Conservation (phyloP, 495 filamentous ascomycete species). For the Peziza echinospora region DNA sequence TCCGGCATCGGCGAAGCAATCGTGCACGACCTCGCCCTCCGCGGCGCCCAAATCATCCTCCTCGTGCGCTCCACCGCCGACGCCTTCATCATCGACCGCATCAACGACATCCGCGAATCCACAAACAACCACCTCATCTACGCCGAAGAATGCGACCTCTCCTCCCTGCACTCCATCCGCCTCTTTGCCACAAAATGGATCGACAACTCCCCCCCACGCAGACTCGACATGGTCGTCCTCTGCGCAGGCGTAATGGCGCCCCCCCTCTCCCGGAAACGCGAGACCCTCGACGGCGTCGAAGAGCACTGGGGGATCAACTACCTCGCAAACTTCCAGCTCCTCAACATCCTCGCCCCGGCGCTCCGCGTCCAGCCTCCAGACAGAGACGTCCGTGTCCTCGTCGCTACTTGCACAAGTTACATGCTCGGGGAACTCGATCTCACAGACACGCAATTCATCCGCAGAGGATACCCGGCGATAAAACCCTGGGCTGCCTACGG, state of each 20-base stretch:
- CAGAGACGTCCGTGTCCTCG: slow-evolving; percentile 70
- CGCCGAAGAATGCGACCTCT: slow-evolving; percentile 80
- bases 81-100: slow-evolving; percentile 74
- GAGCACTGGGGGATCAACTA: slow-evolving; percentile 87
- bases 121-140: slow-evolving; percentile 83
- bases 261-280: slow-evolving; percentile 27
- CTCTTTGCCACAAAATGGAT: slow-evolving; percentile 97
- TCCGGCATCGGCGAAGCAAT: slow-evolving; percentile 73
- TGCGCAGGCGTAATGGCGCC: slow-evolving; percentile 60
- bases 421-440: slow-evolving; percentile 26
- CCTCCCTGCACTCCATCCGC: slow-evolving; percentile 67
- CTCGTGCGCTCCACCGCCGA: slow-evolving; percentile 67
- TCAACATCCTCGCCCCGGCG: slow-evolving; percentile 73
- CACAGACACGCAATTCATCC: slow-evolving; percentile 18
- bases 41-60: slow-evolving; percentile 79
- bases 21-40: slow-evolving; percentile 47
- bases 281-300: slow-evolving; percentile 62
- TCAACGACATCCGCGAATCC: slow-evolving; percentile 59
- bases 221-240: slow-evolving; percentile 83
- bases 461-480: slow-evolving; percentile 8
- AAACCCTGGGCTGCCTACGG: slow-evolving; percentile 46
- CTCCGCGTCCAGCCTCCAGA: slow-evolving; percentile 78
- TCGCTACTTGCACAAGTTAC: slow-evolving; percentile 72
- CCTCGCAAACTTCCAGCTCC: slow-evolving; percentile 80
- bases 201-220: slow-evolving; percentile 74